phyloP scores from a whole-genome alignment of 164 flowering plant genomes.

The Annona squamosa region DNA sequence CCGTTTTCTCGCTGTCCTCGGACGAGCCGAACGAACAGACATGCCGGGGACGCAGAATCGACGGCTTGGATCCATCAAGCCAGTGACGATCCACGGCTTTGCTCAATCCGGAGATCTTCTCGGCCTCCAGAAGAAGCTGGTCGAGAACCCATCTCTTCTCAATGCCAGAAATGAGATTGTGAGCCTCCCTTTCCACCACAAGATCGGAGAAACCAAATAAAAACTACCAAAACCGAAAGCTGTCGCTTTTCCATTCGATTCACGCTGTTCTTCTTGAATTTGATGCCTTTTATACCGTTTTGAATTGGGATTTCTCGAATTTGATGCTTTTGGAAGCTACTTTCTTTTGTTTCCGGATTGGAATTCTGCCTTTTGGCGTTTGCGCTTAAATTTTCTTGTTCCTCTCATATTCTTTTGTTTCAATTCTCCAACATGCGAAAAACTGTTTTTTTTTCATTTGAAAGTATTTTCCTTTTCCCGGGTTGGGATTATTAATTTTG shows the following conservation, averaged over 20 bases:
- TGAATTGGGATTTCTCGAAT: not conserved
- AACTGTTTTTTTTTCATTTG: too few relatives aligned
- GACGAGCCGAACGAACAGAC: conserved; percentile 6
- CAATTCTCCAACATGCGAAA: too few relatives aligned
- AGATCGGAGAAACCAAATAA: not conserved
- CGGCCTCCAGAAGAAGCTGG: conserved; percentile 49
- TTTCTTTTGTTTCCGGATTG: not conserved
- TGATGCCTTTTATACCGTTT: not conserved
- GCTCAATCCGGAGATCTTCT: conserved; percentile 79
- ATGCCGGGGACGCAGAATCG: conserved; percentile 37
- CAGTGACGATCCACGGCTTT: conserved; percentile 56
- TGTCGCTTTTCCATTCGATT: conserved; percentile 6
- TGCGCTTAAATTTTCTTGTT: too few relatives aligned
- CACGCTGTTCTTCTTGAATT: too few relatives aligned
- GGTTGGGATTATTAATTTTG: too few relatives aligned
- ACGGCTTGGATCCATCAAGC: conserved; percentile 52
- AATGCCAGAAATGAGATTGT: conserved; percentile 81
- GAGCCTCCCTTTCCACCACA: conserved; percentile 16
- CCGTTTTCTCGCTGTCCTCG: not conserved
- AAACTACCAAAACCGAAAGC: not conserved
- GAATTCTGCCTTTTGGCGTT: not conserved
- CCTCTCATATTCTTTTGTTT: too few relatives aligned
- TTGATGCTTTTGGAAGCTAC: not conserved
- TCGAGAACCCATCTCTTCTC: conserved; percentile 70
- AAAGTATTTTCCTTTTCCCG: too few relatives aligned